A percentile compares a stretch with the other conserved stretches of the same genome.
Conservation (phyloP, 2,329 filamentous ascomycete species). For the Daldinia sp. region DNA sequence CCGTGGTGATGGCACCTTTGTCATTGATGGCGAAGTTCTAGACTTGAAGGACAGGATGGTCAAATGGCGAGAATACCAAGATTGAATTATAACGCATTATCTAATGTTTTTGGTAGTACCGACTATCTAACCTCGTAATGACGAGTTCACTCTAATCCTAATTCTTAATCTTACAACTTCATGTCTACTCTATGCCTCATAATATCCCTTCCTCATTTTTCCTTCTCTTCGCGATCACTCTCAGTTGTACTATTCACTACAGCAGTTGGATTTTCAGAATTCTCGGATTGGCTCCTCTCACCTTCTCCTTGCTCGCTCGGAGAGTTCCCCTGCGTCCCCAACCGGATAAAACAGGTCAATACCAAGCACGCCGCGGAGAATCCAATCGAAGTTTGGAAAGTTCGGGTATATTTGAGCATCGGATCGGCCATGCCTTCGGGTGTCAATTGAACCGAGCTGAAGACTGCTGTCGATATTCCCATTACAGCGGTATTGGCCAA, state of each 20-base stretch:
- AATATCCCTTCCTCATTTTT: conserved; percentile 17
- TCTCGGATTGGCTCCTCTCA: conserved; percentile 24
- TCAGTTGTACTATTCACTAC: conserved; percentile 16
- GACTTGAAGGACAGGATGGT: conserved; percentile 53
- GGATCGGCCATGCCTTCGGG: conserved; percentile 53
- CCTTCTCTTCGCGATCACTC: conserved; percentile 25
- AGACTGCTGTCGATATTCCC: conserved; percentile 72
- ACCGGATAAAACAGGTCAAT: conserved; percentile 64
- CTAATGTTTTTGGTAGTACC: conserved; percentile 41
- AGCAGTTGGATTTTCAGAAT: conserved; percentile 26
- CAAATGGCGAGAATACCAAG: conserved; percentile 53
- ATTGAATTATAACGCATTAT: conserved; percentile 39
- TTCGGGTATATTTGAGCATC: conserved; percentile 63
- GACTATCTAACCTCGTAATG: conserved; percentile 41
- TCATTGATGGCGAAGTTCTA: conserved; percentile 51
- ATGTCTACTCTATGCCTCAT: not conserved
- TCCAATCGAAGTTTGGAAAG: conserved; percentile 63
- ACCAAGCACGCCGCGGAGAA: conserved; percentile 58
- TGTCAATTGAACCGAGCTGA: conserved; percentile 60
- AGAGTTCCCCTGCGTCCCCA: conserved; percentile 64
- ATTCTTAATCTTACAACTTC: conserved; percentile 1
- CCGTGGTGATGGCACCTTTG: conserved; percentile 52
- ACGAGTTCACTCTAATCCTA: conserved; percentile 16
- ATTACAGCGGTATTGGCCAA: conserved; percentile 70
- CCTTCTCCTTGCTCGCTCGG: conserved; percentile 38